Evolutionary conservation across 2,329 filamentous ascomycete genomes (phyloP).

Genomic region (Claviceps purpurea): DNA sequence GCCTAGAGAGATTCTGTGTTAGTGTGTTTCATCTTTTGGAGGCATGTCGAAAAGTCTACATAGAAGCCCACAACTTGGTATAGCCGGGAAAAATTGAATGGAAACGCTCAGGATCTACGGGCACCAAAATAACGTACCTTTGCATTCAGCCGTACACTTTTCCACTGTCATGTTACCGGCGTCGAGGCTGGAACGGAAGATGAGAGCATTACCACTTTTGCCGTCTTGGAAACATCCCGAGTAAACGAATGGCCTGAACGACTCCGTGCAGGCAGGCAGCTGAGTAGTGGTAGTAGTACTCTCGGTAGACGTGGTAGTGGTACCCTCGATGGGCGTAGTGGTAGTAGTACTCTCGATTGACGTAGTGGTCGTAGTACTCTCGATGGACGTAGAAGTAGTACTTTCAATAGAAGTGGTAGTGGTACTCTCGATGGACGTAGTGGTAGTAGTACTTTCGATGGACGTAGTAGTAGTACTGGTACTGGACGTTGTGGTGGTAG

Average conservation of each 20-base stretch:
- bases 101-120: neutral
- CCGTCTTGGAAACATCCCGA: slow-evolving; percentile 33
- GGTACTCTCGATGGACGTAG: too few species aligned
- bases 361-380: too few species aligned
- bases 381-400: too few species aligned
- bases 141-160: slow-evolving; percentile 34
- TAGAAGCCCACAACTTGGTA: too few species aligned
- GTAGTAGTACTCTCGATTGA: too few species aligned
- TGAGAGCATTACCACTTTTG: slow-evolving; percentile 21
- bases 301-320: too few species aligned
- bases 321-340: too few species aligned
- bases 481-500: too few species aligned
- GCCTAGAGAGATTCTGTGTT: slow-evolving; percentile 14
- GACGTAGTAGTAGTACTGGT: too few species aligned
- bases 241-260: slow-evolving; percentile 34
- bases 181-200: slow-evolving; percentile 26
- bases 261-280: slow-evolving; percentile 29
- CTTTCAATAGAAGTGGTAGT: too few species aligned
- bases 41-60: neutral
- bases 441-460: too few species aligned
- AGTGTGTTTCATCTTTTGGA: neutral
- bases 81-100: neutral
- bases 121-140: slow-evolving; percentile 21
- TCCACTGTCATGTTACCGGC: slow-evolving; percentile 31
- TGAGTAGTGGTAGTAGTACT: slow-evolving; percentile 7